Evolutionary conservation across 2,329 filamentous ascomycete species (phyloP), one percentile per base, ranked within the genome.

Genomic region (Decorospora gaudefroyi): DNA sequence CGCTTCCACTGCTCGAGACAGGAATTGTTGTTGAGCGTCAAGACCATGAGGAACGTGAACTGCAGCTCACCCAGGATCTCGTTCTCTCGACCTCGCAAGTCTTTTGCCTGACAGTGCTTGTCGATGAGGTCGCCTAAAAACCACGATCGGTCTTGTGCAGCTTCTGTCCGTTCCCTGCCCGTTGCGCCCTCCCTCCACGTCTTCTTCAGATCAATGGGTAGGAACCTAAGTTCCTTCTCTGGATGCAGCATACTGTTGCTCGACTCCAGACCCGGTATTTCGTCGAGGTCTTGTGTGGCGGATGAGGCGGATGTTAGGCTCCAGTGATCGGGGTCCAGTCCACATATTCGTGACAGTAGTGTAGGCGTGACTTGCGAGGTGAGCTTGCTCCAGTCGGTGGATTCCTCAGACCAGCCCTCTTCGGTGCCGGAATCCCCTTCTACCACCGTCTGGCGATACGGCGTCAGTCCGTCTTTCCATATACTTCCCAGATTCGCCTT

Each of bases 1-100:
- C 83, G 70, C 59, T 82, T 84, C 83, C 83, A 86, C 60, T 85
- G 82, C 61, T 85, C 81, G 3, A 85, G 68, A 57, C 82, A 85
- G 2, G 81, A 84, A 61, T 80, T 84, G 60, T 85, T 86, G 71
- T 83, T 83, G 50, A 85, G 70, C 4, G 81, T 83, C 46, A 85
- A 59, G 2, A 82, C 74, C 78, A 82, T 84, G 7, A 85, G 65
- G 55, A 85, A 85, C 21, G 75, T 76, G 57, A 85, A 82, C 53
- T 85, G 81, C 41, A 85, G 57, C 57, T 85, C 83, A 11, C 81
- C 83, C 10, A 85, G 62, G 9, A 73, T 64, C 36, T 67, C 63
- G 26, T 51, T 53, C 43, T 71, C 68, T 31, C 46, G 57, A 13
- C 37, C 51, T 21, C 59, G 56, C 18, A 54, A 38, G 29, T 61